Evolutionary conservation across 345 rosid genomes (phyloP), one percentile per base, ranked within the genome.

Genomic region (Sonneratia caseolaris): DNA sequence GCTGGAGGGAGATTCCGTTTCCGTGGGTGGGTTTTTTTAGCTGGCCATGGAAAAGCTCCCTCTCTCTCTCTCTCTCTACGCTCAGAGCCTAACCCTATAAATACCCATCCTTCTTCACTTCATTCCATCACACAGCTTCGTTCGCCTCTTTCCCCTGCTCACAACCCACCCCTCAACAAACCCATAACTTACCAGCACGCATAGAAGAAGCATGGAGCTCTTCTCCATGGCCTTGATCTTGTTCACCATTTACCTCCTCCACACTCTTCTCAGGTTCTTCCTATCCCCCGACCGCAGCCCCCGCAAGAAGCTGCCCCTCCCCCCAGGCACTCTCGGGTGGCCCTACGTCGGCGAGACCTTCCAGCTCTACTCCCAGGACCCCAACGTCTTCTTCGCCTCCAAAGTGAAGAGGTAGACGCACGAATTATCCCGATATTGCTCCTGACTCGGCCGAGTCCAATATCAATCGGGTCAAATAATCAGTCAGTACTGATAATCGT

Each of bases 311-410:
- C 71, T 77, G 15, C 79, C 79, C 64, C 82, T 87, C 35, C 88
- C 91, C 3, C 91, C 91, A 4, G 91, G 91, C 15, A 83, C 88
- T 69, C 57, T 87, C 76, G 91, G 91, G 0, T 87, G 84, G 87
- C 91, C 91, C 45, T 80, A 71, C 65, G 21, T 87, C 19, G 91
- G 91, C 11, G 87, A 87, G 78, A 84, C 88, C 64, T 76, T 80
- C 40, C 82, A 76, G 61, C 78, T 87, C 43, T 87, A 80, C 77
- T 83, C 88, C 19, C 84, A 87, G 71, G 73, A 82, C 77, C 91
- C 88, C n/a, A 79, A 76, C 68, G 74, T 69, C 74, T 87, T 87
- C 84, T 84, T 87, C 59, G 73, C 78, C 21, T 64, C 83, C 6
- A 81, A 78, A 76, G 80, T 73, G 64, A 64, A 59, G 68, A 83